Evolutionary conservation across 495 filamentous ascomycete genomes (phyloP).

Genomic region (Trichoderma reesei): DNA sequence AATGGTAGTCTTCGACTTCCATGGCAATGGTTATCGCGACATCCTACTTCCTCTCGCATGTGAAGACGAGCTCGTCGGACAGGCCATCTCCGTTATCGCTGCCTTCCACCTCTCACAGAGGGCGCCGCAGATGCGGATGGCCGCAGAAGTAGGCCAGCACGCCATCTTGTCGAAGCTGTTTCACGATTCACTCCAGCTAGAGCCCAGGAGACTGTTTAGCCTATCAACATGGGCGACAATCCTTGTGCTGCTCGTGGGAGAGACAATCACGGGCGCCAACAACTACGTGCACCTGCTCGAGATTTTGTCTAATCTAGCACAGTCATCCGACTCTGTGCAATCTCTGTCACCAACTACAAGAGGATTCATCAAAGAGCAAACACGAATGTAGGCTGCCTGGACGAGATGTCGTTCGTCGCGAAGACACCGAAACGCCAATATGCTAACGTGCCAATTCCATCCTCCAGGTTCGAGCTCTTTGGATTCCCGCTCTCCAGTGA

Average conservation of each 20-base stretch:
- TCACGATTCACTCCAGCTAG: background rate
- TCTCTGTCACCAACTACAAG: background rate
- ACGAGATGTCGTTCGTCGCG: background rate
- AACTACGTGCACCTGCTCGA: background rate
- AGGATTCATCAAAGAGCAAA: background rate
- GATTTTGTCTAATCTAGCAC: background rate
- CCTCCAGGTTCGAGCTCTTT: background rate
- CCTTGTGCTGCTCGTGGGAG: background rate
- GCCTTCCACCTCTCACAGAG: background rate
- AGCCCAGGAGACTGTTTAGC: background rate
- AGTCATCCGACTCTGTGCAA: background rate
- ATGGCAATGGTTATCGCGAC: background rate
- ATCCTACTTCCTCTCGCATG: background rate
- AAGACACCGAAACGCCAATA: background rate
- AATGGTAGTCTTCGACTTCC: conserved; percentile 1
- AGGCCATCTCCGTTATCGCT: background rate
- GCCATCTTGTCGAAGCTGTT: background rate
- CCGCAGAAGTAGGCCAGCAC: background rate
- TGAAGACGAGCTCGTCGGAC: background rate
- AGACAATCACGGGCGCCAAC: background rate
- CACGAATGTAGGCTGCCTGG: background rate
- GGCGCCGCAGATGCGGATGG: conserved; percentile 3
- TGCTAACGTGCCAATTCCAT: background rate
- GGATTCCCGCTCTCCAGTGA: background rate
- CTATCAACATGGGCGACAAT: conserved; percentile 1